These are phyloP conservation scores for Achaetomiella virescens DNA, from an alignment of 495 filamentous ascomycete species.

Conservation along the genomic window DNA sequence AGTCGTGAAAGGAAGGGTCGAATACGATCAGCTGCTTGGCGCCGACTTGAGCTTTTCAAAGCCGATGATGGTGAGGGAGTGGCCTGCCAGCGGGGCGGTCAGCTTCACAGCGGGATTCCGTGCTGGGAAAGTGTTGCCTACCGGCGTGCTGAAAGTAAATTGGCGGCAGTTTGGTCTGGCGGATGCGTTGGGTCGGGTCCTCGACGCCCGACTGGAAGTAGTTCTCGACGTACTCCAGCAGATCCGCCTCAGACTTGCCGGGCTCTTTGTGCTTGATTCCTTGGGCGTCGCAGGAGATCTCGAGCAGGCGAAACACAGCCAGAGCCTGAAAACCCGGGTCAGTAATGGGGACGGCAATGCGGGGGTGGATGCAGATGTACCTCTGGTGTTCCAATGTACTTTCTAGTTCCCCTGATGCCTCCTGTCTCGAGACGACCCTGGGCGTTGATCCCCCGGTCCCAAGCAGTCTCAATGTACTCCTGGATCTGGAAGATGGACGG, in stretches of 20 bases:
- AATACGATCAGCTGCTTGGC: constrained; percentile 72
- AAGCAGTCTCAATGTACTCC: constrained; percentile 82
- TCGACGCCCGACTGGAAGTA: constrained; percentile 60
- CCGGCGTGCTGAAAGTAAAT: constrained; percentile 87
- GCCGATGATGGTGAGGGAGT: constrained; percentile 89
- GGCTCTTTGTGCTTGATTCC: constrained; percentile 32
- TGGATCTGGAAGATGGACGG: constrained; percentile 81
- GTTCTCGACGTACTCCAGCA: constrained; percentile 61
- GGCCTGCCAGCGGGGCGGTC: constrained; percentile 45
- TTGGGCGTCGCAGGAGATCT: constrained; percentile 46
- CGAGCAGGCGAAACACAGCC: constrained; percentile 65
- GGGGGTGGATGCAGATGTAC: constrained; percentile 40
- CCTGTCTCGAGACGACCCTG: constrained; percentile 75
- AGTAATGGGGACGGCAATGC: not conserved
- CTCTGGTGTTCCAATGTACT: constrained; percentile 95
- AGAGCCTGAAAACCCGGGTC: constrained; percentile 53
- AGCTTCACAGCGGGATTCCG: not conserved
- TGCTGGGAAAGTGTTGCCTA: constrained; percentile 27
- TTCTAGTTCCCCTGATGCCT: constrained; percentile 78
- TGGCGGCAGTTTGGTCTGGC: constrained; percentile 64
- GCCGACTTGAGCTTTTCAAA: constrained; percentile 64
- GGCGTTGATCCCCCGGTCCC: constrained; percentile 78
- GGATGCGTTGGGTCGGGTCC: constrained; percentile 46
- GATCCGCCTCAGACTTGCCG: constrained; percentile 29
- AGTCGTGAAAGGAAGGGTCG: constrained; percentile 78